A percentile compares a stretch with the other conserved stretches of the same genome.
Evolutionary conservation across 257 asterid genomes (phyloP).

Genomic region (Penstemon barbatus): DNA sequence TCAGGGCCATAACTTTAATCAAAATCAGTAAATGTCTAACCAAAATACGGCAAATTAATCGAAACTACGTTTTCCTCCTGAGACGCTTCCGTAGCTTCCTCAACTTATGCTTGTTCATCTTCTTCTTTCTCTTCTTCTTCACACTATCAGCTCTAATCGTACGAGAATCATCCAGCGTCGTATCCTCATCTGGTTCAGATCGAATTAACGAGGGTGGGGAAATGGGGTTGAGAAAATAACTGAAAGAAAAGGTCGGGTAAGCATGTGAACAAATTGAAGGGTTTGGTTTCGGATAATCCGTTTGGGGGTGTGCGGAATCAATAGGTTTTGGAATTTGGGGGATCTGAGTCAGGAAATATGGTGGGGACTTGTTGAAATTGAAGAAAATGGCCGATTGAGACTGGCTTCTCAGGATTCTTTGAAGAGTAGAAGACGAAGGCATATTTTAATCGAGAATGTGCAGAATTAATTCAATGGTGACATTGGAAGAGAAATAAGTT

Average conservation of each 20-base stretch:
- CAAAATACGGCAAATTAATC: conserved; percentile 28
- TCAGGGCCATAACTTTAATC: conserved; percentile 14
- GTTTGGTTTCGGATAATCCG: conserved; percentile 26
- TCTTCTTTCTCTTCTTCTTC: conserved; percentile 87
- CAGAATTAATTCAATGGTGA: no score
- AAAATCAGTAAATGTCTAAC: conserved; percentile 17
- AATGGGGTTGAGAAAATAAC: conserved; percentile 48
- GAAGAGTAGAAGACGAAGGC: no score
- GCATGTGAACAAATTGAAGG: conserved; percentile 17
- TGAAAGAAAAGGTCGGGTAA: conserved; percentile 57
- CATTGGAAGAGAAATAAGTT: no score
- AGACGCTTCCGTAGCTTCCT: conserved; percentile 71
- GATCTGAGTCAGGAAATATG: no score
- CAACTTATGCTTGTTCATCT: conserved; percentile 92
- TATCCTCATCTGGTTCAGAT: conserved; percentile 32
- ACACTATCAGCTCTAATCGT: conserved; percentile 75
- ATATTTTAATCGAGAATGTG: no score
- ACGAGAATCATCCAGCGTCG: conserved; percentile 35
- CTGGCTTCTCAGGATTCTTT: no score
- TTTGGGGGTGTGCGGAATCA: conserved; percentile 2
- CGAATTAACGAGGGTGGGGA: conserved; percentile 30
- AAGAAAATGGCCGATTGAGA: no score
- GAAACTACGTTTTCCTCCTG: conserved; percentile 58
- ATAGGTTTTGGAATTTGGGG: no score
- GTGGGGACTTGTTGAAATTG: no score